Conservation (phyloP, 805 yeast genomes). For the Candida xiaguanensis region DNA sequence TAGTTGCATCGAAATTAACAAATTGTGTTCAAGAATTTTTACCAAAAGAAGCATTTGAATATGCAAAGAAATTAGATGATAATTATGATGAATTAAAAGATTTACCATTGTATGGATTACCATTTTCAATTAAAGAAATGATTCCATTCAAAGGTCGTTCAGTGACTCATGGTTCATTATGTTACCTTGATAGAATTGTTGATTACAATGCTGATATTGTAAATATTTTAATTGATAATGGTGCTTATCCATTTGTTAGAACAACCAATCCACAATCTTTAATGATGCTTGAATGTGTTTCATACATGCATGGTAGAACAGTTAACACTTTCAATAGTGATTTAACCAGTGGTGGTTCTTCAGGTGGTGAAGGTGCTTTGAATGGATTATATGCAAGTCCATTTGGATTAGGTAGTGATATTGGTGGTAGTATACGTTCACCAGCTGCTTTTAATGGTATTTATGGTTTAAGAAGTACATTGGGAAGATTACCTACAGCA, state of each 20-base stretch:
- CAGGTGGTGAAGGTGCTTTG: conserved; percentile 25
- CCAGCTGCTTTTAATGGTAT: conserved; percentile 22
- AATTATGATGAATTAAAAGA: conserved; percentile 10
- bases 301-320: conserved; percentile 18
- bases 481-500: conserved; percentile 17
- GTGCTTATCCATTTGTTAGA: conserved; percentile 19
- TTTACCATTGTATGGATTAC: conserved; percentile 18
- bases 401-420: conserved; percentile 23
- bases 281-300: conserved; percentile 20
- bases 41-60: conserved; percentile 15
- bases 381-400: conserved; percentile 18
- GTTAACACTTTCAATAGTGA: conserved; percentile 17
- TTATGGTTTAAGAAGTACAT: conserved; percentile 19
- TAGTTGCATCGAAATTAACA: conserved; percentile 15
- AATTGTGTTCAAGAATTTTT: conserved; percentile 17
- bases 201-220: conserved; percentile 18
- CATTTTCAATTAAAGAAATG: conserved; percentile 21
- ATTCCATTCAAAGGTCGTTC: conserved; percentile 15
- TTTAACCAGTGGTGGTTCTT: conserved; percentile 20
- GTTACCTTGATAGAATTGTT: conserved; percentile 16
- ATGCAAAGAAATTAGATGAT: conserved; percentile 16
- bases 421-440: conserved; percentile 22
- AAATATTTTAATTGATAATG: conserved; percentile 12
- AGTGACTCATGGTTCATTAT: conserved; percentile 16
- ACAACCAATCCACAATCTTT: conserved; percentile 22